Evolutionary conservation across 768 basidiomycete genomes (phyloP).

Genomic region (Guyanaporus albipodus): DNA sequence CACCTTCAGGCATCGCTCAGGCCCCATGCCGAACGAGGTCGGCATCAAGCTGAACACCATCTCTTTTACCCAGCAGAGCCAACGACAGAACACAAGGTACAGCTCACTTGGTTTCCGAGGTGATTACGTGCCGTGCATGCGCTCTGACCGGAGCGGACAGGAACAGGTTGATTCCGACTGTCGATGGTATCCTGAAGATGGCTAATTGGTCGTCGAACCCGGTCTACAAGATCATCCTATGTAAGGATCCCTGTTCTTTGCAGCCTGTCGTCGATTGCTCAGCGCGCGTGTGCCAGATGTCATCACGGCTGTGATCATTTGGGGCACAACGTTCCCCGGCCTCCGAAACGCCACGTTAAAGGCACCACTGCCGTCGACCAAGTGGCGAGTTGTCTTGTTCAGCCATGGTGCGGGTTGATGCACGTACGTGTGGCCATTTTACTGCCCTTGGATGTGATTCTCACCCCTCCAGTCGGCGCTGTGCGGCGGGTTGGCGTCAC

Average conservation of each 20-base stretch:
- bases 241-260: slow-evolving; percentile 4
- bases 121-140: background rate
- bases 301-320: slow-evolving; percentile 24
- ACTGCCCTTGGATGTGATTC: background rate
- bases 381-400: slow-evolving; percentile 43
- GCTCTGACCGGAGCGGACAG: background rate
- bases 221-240: slow-evolving; percentile 22
- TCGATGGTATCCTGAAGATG: slow-evolving; percentile 32
- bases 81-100: background rate
- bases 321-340: slow-evolving; percentile 32
- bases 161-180: slow-evolving; percentile 29
- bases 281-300: slow-evolving; percentile 10
- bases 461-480: slow-evolving; percentile 26
- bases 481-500: slow-evolving; percentile 42
- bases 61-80: slow-evolving; percentile 31
- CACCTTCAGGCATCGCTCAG: slow-evolving; percentile 25
- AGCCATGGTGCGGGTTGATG: slow-evolving; percentile 42
- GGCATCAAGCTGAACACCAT: slow-evolving; percentile 30
- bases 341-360: slow-evolving; percentile 25
- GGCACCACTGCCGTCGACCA: slow-evolving; percentile 8
- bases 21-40: slow-evolving; percentile 16
- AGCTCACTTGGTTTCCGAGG: slow-evolving; percentile 29
- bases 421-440: slow-evolving; percentile 23
- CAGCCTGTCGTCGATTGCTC: background rate
- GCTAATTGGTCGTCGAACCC: slow-evolving; percentile 28